Percentiles rank a stretch among this genome's conserved stretches.
These are phyloP conservation scores for Strobilomyces confusus DNA, from an alignment of 768 basidiomycete species.

Conservation along the genomic window DNA sequence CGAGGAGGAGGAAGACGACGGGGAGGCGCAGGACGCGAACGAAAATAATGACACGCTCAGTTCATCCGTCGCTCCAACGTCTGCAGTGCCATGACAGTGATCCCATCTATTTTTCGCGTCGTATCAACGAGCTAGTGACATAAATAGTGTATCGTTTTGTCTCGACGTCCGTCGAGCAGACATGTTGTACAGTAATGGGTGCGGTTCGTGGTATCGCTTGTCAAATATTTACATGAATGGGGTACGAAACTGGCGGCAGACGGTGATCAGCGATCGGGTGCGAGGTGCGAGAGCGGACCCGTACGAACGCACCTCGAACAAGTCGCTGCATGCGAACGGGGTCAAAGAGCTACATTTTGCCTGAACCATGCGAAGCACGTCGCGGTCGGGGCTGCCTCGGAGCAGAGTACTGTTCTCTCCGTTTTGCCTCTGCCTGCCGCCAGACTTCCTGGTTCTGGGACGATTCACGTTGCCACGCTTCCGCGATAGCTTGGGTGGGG, in stretches of 20 bases:
- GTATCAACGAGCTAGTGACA: conserved; percentile 21
- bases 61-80: conserved; percentile 10
- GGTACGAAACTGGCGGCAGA: conserved; percentile 24
- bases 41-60: conserved; percentile 13
- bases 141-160: conserved; percentile 24
- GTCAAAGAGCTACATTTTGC: conserved; percentile 48
- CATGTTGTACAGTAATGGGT: conserved; percentile 24
- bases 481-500: conserved; percentile 61
- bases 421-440: conserved; percentile 51
- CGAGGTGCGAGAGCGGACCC: neutral
- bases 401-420: conserved; percentile 41
- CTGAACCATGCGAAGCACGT: conserved; percentile 28
- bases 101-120: conserved; percentile 19
- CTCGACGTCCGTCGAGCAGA: conserved; percentile 4
- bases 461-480: conserved; percentile 65
- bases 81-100: conserved; percentile 13
- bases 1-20: conserved; percentile 43
- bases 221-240: conserved; percentile 30
- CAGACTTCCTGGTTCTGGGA: conserved; percentile 55
- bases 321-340: conserved; percentile 8
- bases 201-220: conserved; percentile 18
- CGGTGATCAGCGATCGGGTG: conserved; percentile 5
- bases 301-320: conserved; percentile 13
- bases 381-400: conserved; percentile 34
- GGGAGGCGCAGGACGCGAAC: conserved; percentile 29